Conservation (phyloP, 305 asterid species). For the Galium porrigens region DNA sequence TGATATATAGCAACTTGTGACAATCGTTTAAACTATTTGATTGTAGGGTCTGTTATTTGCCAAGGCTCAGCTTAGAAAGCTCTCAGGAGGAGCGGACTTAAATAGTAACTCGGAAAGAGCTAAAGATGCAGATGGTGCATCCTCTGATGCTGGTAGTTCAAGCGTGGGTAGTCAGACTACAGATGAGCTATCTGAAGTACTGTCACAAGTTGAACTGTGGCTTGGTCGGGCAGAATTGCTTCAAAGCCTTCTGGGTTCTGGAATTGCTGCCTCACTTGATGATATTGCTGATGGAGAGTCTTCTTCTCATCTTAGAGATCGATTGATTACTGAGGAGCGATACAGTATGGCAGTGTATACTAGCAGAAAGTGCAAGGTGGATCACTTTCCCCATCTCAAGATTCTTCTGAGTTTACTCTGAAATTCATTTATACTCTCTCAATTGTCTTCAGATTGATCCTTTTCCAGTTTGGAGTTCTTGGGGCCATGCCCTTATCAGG, state of each 20-base stretch:
- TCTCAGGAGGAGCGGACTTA: constrained; percentile 60
- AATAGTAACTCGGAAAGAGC: constrained; percentile 61
- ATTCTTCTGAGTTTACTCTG: background rate
- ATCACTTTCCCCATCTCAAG: constrained; percentile 2
- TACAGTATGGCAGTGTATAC: constrained; percentile 99
- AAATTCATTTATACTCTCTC: constrained; percentile 13
- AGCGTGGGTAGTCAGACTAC: constrained; percentile 74
- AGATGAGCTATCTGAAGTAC: constrained; percentile 76
- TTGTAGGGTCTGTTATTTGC: constrained; percentile 64
- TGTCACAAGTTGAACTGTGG: constrained; percentile 76
- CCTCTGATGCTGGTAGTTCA: constrained; percentile 94
- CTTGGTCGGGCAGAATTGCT: constrained; percentile 85
- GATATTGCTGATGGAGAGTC: constrained; percentile 91
- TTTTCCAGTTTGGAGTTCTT: constrained; percentile 87
- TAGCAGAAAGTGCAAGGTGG: constrained; percentile 95
- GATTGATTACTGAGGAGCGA: constrained; percentile 75
- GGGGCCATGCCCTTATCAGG: constrained; percentile 94
- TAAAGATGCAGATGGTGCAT: constrained; percentile 71
- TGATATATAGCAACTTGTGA: background rate
- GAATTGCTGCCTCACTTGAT: constrained; percentile 91
- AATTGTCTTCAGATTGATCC: constrained; percentile 57
- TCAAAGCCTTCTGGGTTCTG: constrained; percentile 95
- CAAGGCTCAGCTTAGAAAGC: constrained; percentile 76
- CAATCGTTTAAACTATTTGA: background rate
- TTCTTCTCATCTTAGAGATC: constrained; percentile 78